Conservation (phyloP, 805 yeast genomes). For the Sugiyamaella qingdaonensis region DNA sequence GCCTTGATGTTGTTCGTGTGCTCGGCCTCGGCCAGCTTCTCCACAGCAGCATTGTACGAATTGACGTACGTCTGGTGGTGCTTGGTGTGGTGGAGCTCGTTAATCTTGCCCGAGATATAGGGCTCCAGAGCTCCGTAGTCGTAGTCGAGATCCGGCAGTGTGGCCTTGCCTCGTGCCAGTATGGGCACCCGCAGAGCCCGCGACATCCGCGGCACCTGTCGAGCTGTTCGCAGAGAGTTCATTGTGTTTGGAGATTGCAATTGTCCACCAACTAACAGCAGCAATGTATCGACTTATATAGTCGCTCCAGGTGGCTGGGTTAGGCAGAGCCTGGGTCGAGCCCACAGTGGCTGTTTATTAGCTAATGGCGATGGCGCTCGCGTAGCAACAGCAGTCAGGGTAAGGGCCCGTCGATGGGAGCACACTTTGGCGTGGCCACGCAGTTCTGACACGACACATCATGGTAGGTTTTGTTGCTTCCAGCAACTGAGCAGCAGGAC, state of each 20-base stretch:
- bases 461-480: not conserved
- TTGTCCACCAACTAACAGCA: too few relatives aligned
- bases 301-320: too few relatives aligned
- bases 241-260: not conserved
- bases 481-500: not conserved
- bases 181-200: not conserved
- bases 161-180: constrained; percentile 39
- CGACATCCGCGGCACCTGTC: not conserved
- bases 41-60: constrained; percentile 75
- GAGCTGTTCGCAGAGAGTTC: not conserved
- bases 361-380: not conserved
- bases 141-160: constrained; percentile 78
- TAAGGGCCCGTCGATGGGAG: not conserved
- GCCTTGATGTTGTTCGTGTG: constrained; percentile 55
- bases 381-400: not conserved
- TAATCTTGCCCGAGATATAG: constrained; percentile 77
- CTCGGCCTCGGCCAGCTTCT: constrained; percentile 65
- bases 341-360: not conserved
- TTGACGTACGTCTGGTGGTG: constrained; percentile 91
- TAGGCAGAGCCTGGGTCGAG: too few relatives aligned
- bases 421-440: too few relatives aligned
- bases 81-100: constrained; percentile 78
- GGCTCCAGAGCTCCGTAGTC: constrained; percentile 87
- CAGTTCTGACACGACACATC: constrained; percentile 1
- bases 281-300: too few relatives aligned